Percentiles rank a stretch among this genome's conserved stretches.
Conservation (phyloP, 768 basidiomycete species). For the Vishniacozyma victoriae region DNA sequence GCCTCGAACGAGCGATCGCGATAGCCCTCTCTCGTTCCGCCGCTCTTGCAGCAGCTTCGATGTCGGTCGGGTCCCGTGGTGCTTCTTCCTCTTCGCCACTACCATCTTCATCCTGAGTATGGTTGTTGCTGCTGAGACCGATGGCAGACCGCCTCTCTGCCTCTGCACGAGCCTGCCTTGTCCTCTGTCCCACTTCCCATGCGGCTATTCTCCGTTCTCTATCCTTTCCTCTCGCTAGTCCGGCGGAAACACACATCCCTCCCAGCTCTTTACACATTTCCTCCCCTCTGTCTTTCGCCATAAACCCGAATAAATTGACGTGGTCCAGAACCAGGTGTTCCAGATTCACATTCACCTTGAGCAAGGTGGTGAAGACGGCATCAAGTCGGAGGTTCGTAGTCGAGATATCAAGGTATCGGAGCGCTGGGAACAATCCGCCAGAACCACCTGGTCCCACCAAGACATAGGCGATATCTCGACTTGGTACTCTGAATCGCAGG, state of each 20-base stretch:
- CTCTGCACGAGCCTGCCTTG: constrained; percentile 30
- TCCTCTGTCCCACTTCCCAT: constrained; percentile 34
- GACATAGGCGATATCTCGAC: constrained; percentile 46
- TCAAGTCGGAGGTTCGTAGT: constrained; percentile 54
- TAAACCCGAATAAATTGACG: constrained; percentile 55
- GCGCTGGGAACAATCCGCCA: constrained; percentile 48
- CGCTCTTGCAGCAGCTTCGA: constrained; percentile 1
- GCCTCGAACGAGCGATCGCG: constrained; percentile 18
- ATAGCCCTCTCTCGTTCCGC: constrained; percentile 19
- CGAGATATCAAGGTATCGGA: constrained; percentile 69
- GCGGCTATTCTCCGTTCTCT: constrained; percentile 55
- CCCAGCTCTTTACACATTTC: constrained; percentile 62
- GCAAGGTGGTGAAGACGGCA: constrained; percentile 48
- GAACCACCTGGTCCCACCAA: constrained; percentile 20
- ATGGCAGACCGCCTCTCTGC: constrained; percentile 5
- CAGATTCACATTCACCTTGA: constrained; percentile 54
- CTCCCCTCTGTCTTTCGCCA: constrained; percentile 52
- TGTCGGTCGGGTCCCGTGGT: constrained; percentile 5
- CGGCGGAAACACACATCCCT: constrained; percentile 58
- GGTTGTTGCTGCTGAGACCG: neutral
- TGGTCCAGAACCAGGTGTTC: constrained; percentile 67
- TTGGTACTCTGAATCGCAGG: constrained; percentile 67
- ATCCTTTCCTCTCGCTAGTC: constrained; percentile 59
- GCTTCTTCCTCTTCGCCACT: constrained; percentile 6
- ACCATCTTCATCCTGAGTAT: constrained; percentile 2